Evolutionary conservation across 2,329 filamentous ascomycete genomes (phyloP).

Genomic region (Lachnellula subtilissima): DNA sequence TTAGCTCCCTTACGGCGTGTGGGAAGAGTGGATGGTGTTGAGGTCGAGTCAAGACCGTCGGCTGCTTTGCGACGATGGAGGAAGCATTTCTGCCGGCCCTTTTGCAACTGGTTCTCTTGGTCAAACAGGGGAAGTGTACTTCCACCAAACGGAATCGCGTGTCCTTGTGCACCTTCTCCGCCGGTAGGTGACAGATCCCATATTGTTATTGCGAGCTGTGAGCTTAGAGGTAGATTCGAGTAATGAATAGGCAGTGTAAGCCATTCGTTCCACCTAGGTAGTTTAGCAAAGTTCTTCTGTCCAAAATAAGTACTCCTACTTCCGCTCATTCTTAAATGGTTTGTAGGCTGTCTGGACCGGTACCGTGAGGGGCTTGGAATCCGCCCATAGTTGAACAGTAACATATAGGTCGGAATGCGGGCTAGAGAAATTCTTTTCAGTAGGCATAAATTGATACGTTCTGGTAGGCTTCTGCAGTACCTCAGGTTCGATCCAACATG

Average conservation of each 20-base stretch:
- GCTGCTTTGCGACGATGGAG: conserved; percentile 77
- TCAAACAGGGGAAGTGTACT: conserved; percentile 93
- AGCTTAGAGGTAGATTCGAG: conserved; percentile 72
- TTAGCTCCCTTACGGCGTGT: conserved; percentile 48
- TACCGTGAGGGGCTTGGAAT: conserved; percentile 90
- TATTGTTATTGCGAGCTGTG: conserved; percentile 84
- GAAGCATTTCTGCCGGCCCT: conserved; percentile 86
- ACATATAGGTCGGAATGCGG: conserved; percentile 85
- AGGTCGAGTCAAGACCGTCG: conserved; percentile 76
- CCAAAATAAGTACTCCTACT: conserved; percentile 33
- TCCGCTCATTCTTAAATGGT: conserved; percentile 71
- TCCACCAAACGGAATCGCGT: conserved; percentile 87
- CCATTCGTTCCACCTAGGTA: conserved; percentile 95
- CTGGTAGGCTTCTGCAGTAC: conserved; percentile 36
- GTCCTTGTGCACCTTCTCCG: conserved; percentile 62
- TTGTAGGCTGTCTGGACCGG: conserved; percentile 92
- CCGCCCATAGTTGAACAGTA: conserved; percentile 89
- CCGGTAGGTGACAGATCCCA: conserved; percentile 90
- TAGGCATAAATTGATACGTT: not conserved
- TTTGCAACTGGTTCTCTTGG: conserved; percentile 82
- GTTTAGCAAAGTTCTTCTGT: conserved; percentile 12
- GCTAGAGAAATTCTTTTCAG: conserved; percentile 41
- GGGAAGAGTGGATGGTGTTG: conserved; percentile 66
- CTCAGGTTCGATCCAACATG: conserved; percentile 83
- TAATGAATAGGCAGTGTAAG: conserved; percentile 81